Percentiles rank a stretch among this genome's conserved stretches.
phyloP scores from a whole-genome alignment of 2,329 filamentous ascomycete species.

The Neocatenulostroma microsporum region DNA sequence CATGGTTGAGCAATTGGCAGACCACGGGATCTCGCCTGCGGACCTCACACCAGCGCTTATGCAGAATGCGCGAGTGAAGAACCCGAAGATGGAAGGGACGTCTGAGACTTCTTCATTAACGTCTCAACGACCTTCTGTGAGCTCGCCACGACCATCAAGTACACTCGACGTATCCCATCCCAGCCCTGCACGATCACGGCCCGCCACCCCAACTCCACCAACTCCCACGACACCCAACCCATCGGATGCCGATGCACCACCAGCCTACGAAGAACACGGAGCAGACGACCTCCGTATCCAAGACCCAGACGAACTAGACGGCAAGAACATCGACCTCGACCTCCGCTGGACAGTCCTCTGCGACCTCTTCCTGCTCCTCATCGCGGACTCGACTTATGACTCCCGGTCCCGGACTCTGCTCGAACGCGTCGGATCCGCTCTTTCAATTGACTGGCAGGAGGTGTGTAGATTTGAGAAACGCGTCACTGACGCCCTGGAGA shows the following conservation, averaged over 20 bases:
- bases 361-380: conserved; percentile 89
- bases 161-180: no score
- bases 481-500: conserved; percentile 91
- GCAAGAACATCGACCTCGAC: conserved; percentile 86
- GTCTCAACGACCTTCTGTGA: conserved; percentile 27
- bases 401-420: conserved; percentile 75
- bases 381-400: conserved; percentile 93
- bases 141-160: conserved; percentile 19
- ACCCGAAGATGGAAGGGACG: conserved; percentile 52
- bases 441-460: conserved; percentile 82
- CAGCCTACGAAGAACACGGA: conserved; percentile 53
- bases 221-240: conserved; percentile 30
- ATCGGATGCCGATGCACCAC: conserved; percentile 20
- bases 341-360: conserved; percentile 95
- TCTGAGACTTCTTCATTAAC: conserved; percentile 13
- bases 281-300: conserved; percentile 71
- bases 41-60: conserved; percentile 83
- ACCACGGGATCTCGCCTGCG: conserved; percentile 77
- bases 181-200: no score
- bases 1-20: conserved; percentile 95
- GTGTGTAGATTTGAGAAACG: conserved; percentile 96
- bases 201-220: no score
- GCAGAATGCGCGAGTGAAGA: conserved; percentile 86
- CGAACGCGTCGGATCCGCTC: conserved; percentile 70
- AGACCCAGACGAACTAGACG: conserved; percentile 72